Evolutionary conservation across 2,329 filamentous ascomycete genomes (phyloP).

Genomic region (Hymenoscyphus salicellus): DNA sequence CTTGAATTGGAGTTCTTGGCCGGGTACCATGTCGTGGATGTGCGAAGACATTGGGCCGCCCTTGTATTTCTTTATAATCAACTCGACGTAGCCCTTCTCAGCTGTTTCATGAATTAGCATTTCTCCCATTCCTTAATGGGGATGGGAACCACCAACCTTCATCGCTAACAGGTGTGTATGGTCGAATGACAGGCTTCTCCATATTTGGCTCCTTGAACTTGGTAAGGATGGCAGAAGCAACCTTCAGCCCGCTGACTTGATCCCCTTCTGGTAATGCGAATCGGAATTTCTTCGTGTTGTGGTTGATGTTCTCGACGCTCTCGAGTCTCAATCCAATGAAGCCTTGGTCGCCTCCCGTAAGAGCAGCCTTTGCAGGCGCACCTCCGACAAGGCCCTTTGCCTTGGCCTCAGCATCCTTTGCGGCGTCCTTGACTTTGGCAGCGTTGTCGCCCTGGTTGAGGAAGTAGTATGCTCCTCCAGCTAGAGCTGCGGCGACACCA

Average conservation of each 20-base stretch:
- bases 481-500: slow-evolving; percentile 57
- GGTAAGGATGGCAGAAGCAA: slow-evolving; percentile 86
- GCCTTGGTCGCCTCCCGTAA: slow-evolving; percentile 85
- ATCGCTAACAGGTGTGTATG: slow-evolving; percentile 89
- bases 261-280: slow-evolving; percentile 84
- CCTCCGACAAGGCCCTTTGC: slow-evolving; percentile 43
- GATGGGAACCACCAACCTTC: slow-evolving; percentile 55
- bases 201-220: slow-evolving; percentile 83
- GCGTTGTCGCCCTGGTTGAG: slow-evolving; percentile 45
- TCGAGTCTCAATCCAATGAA: slow-evolving; percentile 80
- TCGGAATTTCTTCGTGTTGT: slow-evolving; percentile 91
- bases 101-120: slow-evolving; percentile 47
- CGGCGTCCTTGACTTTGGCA: slow-evolving; percentile 52
- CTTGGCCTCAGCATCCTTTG: slow-evolving; percentile 56
- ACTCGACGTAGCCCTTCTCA: slow-evolving; percentile 75
- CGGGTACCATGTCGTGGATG: slow-evolving; percentile 76
- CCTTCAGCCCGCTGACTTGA: slow-evolving; percentile 74
- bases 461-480: slow-evolving; percentile 57
- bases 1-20: slow-evolving; percentile 86
- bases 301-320: slow-evolving; percentile 75
- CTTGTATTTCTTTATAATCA: slow-evolving; percentile 89
- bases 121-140: background rate
- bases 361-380: slow-evolving; percentile 44
- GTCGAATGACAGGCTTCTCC: slow-evolving; percentile 82
- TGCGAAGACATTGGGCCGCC: slow-evolving; percentile 89